These are phyloP conservation scores for Mycena vitilis DNA, from an alignment of 768 basidiomycete genomes.

Conservation along the genomic window DNA sequence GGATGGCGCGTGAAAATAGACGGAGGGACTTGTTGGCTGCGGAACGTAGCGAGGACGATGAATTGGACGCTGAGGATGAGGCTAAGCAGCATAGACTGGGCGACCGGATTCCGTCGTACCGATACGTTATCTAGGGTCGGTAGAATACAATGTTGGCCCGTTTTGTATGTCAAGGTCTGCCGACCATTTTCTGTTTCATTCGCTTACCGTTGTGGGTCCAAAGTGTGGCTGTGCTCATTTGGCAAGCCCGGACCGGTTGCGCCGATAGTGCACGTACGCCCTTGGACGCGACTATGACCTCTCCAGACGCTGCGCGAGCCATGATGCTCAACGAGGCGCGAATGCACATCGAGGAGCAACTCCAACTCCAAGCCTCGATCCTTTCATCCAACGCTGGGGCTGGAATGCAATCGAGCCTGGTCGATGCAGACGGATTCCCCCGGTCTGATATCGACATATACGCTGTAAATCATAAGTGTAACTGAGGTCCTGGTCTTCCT, in stretches of 20 bases:
- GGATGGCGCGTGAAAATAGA: constrained; percentile 64
- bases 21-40: constrained; percentile 50
- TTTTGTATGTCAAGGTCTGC: no score
- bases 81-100: constrained; percentile 47
- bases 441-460: constrained; percentile 88
- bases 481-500: constrained; percentile 75
- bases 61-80: constrained; percentile 33
- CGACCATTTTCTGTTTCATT: no score
- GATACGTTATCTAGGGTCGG: constrained; percentile 51
- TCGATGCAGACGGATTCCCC: constrained; percentile 92
- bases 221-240: constrained; percentile 13
- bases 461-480: constrained; percentile 77
- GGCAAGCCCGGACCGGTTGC: not conserved
- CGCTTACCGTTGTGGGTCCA: not conserved
- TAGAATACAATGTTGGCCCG: not conserved
- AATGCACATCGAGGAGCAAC: constrained; percentile 72
- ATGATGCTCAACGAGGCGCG: constrained; percentile 75
- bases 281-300: constrained; percentile 12
- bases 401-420: constrained; percentile 77
- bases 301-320: constrained; percentile 55
- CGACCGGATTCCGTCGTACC: constrained; percentile 53
- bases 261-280: not conserved
- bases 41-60: constrained; percentile 37
- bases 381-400: constrained; percentile 68
- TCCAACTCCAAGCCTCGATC: constrained; percentile 70